A percentile compares a stretch with the other conserved stretches of the same genome.
phyloP scores from a whole-genome alignment of 352 stramenopile species.

The Phytophthora multivora region DNA sequence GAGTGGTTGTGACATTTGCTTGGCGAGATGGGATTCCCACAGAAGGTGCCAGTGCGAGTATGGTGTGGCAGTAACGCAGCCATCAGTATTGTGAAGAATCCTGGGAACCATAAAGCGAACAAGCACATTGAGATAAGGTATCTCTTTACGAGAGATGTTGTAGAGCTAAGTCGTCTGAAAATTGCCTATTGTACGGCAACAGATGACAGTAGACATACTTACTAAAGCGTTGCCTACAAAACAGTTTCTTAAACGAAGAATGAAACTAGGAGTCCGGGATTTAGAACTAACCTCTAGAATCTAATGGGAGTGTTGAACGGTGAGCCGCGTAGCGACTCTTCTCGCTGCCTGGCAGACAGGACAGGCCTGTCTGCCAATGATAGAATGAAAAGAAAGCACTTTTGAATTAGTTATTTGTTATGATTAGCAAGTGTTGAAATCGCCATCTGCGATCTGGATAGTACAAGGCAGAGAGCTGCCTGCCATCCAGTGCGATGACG shows the following conservation, averaged over 20 bases:
- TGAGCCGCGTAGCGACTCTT: neutral
- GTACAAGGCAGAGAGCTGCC: conserved; percentile 12
- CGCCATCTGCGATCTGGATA: conserved; percentile 11
- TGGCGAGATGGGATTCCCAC: conserved; percentile 8
- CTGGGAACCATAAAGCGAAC: conserved; percentile 18
- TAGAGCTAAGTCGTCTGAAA: conserved; percentile 3
- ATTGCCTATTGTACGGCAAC: conserved; percentile 12
- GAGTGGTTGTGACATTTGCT: conserved; percentile 11
- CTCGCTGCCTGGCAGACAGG: neutral
- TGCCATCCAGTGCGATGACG: conserved; percentile 14
- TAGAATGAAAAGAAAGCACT: neutral
- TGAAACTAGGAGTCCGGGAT: conserved; percentile 8
- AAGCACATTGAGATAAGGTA: conserved; percentile 30
- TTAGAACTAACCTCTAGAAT: neutral
- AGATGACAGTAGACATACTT: conserved; percentile 23
- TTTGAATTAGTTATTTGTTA: neutral
- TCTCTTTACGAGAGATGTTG: conserved; percentile 20
- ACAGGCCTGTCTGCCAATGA: neutral
- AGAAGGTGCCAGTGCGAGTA: conserved; percentile 2
- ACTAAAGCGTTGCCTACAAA: conserved; percentile 25
- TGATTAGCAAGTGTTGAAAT: conserved; percentile 9
- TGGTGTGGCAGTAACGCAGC: conserved; percentile 12
- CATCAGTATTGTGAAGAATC: conserved; percentile 11
- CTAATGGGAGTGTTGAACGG: neutral
- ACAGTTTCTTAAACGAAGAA: conserved; percentile 22